Evolutionary conservation across 305 asterid genomes (phyloP).

Genomic region (Nicotiana rustica): DNA sequence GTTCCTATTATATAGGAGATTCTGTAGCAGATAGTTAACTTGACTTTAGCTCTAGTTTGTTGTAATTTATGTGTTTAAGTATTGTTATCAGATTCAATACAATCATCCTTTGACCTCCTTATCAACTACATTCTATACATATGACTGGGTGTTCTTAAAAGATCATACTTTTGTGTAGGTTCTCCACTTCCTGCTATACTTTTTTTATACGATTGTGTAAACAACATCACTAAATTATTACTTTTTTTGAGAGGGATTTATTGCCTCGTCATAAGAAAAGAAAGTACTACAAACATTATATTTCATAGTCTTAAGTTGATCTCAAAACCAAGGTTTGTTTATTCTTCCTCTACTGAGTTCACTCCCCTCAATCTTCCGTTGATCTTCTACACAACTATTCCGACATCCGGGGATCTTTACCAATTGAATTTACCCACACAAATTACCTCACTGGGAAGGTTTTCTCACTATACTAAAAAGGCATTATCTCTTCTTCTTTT

Average conservation of each 20-base stretch:
- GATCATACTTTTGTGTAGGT: neutral
- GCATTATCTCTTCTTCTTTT: neutral
- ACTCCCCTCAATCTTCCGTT: neutral
- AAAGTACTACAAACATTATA: neutral
- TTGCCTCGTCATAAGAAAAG: neutral
- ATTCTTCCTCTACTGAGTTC: neutral
- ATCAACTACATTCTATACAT: too few relatives aligned
- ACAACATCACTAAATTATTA: neutral
- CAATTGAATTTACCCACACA: constrained; percentile 6
- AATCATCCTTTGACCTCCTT: too few relatives aligned
- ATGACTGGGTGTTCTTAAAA: neutral
- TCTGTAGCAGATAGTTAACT: too few relatives aligned
- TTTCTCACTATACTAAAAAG: neutral
- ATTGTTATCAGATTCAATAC: too few relatives aligned
- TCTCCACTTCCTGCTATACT: neutral
- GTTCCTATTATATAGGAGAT: too few relatives aligned
- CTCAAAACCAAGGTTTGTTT: neutral
- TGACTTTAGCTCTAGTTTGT: too few relatives aligned
- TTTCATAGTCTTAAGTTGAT: neutral
- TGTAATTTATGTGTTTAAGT: too few relatives aligned
- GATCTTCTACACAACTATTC: neutral
- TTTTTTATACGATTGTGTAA: neutral
- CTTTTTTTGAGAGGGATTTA: too few relatives aligned
- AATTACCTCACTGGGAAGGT: neutral
- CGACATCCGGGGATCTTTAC: neutral